A percentile compares a stretch with the other conserved stretches of the same genome.
Evolutionary conservation across 129 eudicot genomes (phyloP).

Genomic region (Rutidosis leptorrhynchoides): DNA sequence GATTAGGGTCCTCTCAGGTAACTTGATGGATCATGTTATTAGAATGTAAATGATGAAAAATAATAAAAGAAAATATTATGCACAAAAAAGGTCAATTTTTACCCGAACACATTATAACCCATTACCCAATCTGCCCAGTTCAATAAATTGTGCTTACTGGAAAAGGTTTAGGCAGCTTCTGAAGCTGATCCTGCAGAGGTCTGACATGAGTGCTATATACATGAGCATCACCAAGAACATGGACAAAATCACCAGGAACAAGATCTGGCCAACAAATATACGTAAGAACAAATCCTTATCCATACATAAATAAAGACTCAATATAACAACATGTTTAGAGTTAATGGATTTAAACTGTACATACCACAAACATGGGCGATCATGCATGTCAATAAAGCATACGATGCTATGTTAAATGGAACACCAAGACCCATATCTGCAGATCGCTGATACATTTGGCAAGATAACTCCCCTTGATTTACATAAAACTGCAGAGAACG

Average conservation of each 20-base stretch:
- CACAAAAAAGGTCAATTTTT: too few relatives aligned
- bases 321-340: neutral
- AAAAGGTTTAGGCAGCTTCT: conserved; percentile 77
- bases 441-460: conserved; percentile 95
- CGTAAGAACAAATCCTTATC: neutral
- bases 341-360: conserved; percentile 13
- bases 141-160: conserved; percentile 52
- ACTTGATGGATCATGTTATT: too few relatives aligned
- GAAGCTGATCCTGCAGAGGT: conserved; percentile 83
- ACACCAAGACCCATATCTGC: conserved; percentile 98
- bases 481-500: conserved; percentile 62
- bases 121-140: too few relatives aligned
- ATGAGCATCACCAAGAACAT: conserved; percentile 89
- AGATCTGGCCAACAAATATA: conserved; percentile 46
- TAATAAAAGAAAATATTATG: too few relatives aligned
- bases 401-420: conserved; percentile 92
- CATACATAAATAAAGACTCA: neutral
- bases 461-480: conserved; percentile 83
- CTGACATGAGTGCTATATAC: conserved; percentile 67
- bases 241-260: conserved; percentile 84
- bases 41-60: too few relatives aligned
- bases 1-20: too few relatives aligned
- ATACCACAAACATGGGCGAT: conserved; percentile 94
- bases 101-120: too few relatives aligned
- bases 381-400: conserved; percentile 87